These are phyloP conservation scores for Tilletiopsis washingtonensis DNA, from an alignment of 1,284 basidiomycete genomes.

Conservation along the genomic window DNA sequence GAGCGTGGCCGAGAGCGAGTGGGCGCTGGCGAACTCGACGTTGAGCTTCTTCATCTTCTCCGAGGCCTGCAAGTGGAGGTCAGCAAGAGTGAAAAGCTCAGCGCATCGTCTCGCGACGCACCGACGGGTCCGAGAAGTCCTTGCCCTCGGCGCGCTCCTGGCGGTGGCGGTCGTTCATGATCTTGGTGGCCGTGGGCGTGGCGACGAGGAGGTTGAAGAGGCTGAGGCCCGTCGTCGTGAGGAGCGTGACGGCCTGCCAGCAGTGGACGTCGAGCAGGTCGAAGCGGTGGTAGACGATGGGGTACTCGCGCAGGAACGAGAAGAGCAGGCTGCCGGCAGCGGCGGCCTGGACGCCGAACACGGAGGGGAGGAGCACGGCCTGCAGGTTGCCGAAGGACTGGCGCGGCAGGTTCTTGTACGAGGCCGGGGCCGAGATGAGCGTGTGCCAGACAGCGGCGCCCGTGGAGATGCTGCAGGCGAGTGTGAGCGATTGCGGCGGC, in stretches of 20 bases:
- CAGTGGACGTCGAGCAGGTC: constrained; percentile 52
- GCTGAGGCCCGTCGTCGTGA: constrained; percentile 54
- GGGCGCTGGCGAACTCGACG: constrained; percentile 44
- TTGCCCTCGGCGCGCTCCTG: constrained; percentile 9
- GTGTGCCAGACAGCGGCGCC: constrained; percentile 8
- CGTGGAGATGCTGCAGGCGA: neutral
- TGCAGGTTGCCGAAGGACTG: constrained; percentile 70
- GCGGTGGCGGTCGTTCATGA: constrained; percentile 7
- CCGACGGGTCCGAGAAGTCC: neutral
- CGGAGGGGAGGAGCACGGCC: constrained; percentile 65
- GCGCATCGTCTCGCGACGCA: neutral
- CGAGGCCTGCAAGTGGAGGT: constrained; percentile 5
- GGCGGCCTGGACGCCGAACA: constrained; percentile 60
- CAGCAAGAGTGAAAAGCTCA: neutral
- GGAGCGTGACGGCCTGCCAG: constrained; percentile 60
- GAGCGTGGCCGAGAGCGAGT: constrained; percentile 4
- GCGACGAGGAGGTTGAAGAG: constrained; percentile 57
- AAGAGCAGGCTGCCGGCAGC: constrained; percentile 57
- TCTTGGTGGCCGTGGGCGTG: constrained; percentile 52
- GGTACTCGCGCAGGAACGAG: constrained; percentile 49
- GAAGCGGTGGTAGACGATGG: constrained; percentile 50
- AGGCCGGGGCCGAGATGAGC: constrained; percentile 12
- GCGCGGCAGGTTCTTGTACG: constrained; percentile 48
- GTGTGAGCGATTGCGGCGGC: no score
- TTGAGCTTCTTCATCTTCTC: constrained; percentile 10